Conservation (phyloP, 2,329 filamentous ascomycete genomes). For the Pestalotiopsis sp. region DNA sequence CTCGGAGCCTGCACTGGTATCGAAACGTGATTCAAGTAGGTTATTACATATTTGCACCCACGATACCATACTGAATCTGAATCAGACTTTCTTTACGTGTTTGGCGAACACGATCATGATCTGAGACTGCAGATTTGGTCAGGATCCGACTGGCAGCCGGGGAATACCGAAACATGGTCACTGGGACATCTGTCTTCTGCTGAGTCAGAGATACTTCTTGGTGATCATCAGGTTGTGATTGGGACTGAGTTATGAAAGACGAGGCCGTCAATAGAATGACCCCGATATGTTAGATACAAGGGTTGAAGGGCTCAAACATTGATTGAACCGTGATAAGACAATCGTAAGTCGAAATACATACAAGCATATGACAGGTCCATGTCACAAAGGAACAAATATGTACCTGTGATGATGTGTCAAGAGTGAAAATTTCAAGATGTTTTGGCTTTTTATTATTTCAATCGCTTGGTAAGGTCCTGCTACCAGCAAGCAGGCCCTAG, state of each 20-base stretch:
- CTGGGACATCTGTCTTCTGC: constrained; percentile 16
- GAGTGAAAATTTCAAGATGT: constrained; percentile 22
- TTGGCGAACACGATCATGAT: constrained; percentile 16
- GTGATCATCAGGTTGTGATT: background rate
- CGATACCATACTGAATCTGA: background rate
- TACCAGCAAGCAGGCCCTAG: background rate
- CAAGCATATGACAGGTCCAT: too few relatives aligned
- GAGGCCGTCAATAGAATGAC: constrained; percentile 20
- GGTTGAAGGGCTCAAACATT: too few relatives aligned
- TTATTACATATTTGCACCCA: background rate
- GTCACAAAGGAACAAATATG: too few relatives aligned
- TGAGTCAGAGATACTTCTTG: background rate
- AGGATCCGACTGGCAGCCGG: constrained; percentile 22
- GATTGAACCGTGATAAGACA: too few relatives aligned
- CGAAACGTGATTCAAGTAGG: constrained; percentile 19
- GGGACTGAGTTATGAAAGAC: constrained; percentile 26
- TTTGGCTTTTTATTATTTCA: background rate
- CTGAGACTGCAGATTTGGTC: constrained; percentile 22
- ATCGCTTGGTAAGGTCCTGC: background rate
- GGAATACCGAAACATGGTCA: constrained; percentile 18
- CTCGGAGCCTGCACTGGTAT: constrained; percentile 20
- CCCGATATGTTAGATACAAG: too few relatives aligned
- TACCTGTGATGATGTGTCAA: too few relatives aligned
- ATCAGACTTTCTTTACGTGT: constrained; percentile 21
- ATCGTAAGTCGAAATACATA: too few relatives aligned